Base-by-base conservation (phyloP, 1,139 yeast species). In the Yamadazyma songkhlaensis region DNA sequence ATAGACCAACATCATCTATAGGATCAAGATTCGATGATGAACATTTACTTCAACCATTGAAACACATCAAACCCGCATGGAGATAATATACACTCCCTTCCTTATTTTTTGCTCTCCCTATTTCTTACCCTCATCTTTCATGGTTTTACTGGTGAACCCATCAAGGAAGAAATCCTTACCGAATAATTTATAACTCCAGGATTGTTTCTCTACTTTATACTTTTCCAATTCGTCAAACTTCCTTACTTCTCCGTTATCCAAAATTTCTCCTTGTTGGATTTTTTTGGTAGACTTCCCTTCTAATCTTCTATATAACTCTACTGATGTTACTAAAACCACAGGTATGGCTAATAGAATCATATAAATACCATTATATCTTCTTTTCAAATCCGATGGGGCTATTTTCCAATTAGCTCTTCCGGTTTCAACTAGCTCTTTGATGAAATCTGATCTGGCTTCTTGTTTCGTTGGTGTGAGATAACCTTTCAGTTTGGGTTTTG, bases 361-460 rank as follows among this genome's bases (percentile, higher is more conserved):
- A 44, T 59, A 67, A 10, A 71, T 57, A 6, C 74, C 76, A 34
- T 59, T 57, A 47, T 69, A 70, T 31, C 74, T 44, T 12, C 54
- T 57, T 43, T 60, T 67, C 17, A 70, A 54, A 30, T 60, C 74
- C 36, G 51, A 47, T 2, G 76, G 75, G 0, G 76, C 76, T 46
- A 62, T 65, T 35, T 67, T 66, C 76, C 76, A 71, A 49, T 71
- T 62, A 8, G 73, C 70, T 38, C 54, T 50, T 6, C 76, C 77
- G 0, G 74, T 68, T 35, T 62, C 63, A 6, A 57, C 59, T 34
- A 67, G 49, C 36, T 62, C 68, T 38, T 59, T 54, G 12, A 64
- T 54, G 41, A 67, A 67, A 32, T 62, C 68, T 2, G 67, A 56
- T 8, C 14, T 17, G 2, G 31, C 9, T 13, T 33, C 32, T n/a